Percentiles rank a stretch among this genome's conserved stretches.
Evolutionary conservation across 345 rosid genomes (phyloP).

Genomic region (Aquilaria malaccensis): DNA sequence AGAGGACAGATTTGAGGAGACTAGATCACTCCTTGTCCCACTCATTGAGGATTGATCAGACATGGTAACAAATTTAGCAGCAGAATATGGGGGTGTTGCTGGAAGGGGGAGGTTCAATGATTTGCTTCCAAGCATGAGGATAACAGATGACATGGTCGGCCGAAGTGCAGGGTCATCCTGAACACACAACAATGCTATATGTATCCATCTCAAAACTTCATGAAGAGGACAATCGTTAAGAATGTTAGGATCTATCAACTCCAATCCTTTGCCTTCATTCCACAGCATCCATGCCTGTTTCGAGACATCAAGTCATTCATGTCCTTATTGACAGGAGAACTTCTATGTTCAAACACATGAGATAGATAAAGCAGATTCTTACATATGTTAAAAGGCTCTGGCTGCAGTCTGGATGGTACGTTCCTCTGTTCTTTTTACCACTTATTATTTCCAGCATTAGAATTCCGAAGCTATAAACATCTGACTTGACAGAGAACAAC

Average conservation of each 20-base stretch:
- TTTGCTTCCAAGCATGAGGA: slow-evolving; percentile 43
- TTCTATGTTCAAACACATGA: background rate
- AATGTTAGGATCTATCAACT: slow-evolving; percentile 30
- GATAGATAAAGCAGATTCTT: background rate
- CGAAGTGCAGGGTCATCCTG: slow-evolving; percentile 35
- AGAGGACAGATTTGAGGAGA: slow-evolving; percentile 25
- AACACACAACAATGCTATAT: slow-evolving; percentile 38
- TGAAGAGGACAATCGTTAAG: slow-evolving; percentile 1
- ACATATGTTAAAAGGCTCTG: slow-evolving; percentile 36
- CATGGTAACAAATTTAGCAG: slow-evolving; percentile 14
- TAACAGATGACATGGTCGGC: slow-evolving; percentile 37
- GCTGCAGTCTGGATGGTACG: slow-evolving; percentile 16
- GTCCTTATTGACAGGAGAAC: background rate
- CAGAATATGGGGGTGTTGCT: slow-evolving; percentile 21
- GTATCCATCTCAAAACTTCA: slow-evolving; percentile 37
- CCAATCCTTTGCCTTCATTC: slow-evolving; percentile 26
- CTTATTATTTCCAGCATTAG: slow-evolving; percentile 35
- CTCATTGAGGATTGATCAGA: slow-evolving; percentile 21
- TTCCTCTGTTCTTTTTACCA: slow-evolving; percentile 34
- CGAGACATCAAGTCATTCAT: background rate
- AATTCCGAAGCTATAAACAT: slow-evolving; percentile 45
- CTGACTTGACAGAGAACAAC: slow-evolving; percentile 34
- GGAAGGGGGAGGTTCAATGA: slow-evolving; percentile 29
- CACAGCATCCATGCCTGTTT: slow-evolving; percentile 43
- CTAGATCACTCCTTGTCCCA: slow-evolving; percentile 7